Percentiles rank a stretch among this genome's conserved stretches.
phyloP scores from a whole-genome alignment of 345 rosid genomes.

The Mallotus nudiflorus region DNA sequence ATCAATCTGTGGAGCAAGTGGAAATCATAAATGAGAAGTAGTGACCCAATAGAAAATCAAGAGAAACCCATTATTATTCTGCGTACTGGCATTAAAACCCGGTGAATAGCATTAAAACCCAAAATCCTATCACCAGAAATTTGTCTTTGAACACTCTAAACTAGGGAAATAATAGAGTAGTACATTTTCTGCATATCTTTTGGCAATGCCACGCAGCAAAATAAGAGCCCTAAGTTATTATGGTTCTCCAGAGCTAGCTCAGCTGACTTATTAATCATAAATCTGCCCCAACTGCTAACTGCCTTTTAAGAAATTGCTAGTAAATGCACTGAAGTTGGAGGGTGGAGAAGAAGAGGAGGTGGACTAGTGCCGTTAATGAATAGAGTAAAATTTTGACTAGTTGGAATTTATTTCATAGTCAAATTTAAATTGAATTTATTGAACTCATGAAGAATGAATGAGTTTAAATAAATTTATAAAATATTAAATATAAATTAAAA shows the following conservation, averaged over 20 bases:
- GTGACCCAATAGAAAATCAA: constrained; percentile 13
- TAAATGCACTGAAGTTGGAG: constrained; percentile 24
- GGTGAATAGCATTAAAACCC: neutral
- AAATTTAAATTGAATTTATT: too few relatives aligned
- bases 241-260: neutral
- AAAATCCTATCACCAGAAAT: too few relatives aligned
- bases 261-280: constrained; percentile 22
- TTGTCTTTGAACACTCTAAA: too few relatives aligned
- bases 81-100: neutral
- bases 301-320: constrained; percentile 27
- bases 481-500: too few relatives aligned
- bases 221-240: neutral
- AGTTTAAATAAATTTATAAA: too few relatives aligned
- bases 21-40: neutral
- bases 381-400: too few relatives aligned
- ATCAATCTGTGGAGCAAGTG: neutral
- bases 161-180: too few relatives aligned
- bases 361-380: too few relatives aligned
- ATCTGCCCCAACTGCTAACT: constrained; percentile 40
- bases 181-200: neutral
- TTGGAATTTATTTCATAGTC: too few relatives aligned
- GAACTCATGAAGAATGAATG: too few relatives aligned
- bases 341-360: too few relatives aligned
- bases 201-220: neutral
- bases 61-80: constrained; percentile 3